Base-by-base conservation (phyloP, 495 filamentous ascomycete species). In the Gamarada debralockiae region DNA sequence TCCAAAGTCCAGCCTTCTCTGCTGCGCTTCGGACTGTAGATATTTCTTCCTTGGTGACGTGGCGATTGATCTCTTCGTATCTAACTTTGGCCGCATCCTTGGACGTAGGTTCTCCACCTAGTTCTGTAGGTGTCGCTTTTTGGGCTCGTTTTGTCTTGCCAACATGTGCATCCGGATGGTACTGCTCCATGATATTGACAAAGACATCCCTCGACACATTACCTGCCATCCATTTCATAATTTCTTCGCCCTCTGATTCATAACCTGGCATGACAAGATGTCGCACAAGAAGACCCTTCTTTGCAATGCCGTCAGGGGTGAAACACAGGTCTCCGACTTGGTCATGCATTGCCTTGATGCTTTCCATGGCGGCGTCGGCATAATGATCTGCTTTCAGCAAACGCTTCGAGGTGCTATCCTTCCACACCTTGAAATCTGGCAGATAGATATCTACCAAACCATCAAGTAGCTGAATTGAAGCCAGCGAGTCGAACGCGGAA, bases 401-500 rank as follows among this genome's bases (percentile, higher is more conserved):
- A 0, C 86, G 74, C 41, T 74, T 80, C n/a, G 83, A 83, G 3
- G 83, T 84, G 8, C 51, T 65, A 15, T 65, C 62, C 13, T 71
- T 73, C 86, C 86, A 91, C 3, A 89, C 80, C 59, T 91, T 90
- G 72, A 91, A 89, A 56, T 90, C 86, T 0, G 86, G 80, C 8
- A 90, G 71, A 63, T 90, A 90, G 37, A 91, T 87, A 63, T 91
- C 86, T 0, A 91, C 79, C 9, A 90, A 70, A 0, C 87, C 88
- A 57, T 90, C 82, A 38, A 91, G 70, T 2, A 91, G 69, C 31
- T 79, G 64, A 0, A 91, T 63, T 0, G 82, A 87, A 0, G 77
- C 81, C 3, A 87, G 65, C 1, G 81, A 86, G 66, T 90, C 88
- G 57, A 85, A 90, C 4, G 80, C 80, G 0, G 84, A 87, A 0